Percentiles rank a stretch among this genome's conserved stretches.
These are phyloP conservation scores for Nymphaea colorata DNA, from an alignment of 164 flowering plant genomes.

Conservation along the genomic window DNA sequence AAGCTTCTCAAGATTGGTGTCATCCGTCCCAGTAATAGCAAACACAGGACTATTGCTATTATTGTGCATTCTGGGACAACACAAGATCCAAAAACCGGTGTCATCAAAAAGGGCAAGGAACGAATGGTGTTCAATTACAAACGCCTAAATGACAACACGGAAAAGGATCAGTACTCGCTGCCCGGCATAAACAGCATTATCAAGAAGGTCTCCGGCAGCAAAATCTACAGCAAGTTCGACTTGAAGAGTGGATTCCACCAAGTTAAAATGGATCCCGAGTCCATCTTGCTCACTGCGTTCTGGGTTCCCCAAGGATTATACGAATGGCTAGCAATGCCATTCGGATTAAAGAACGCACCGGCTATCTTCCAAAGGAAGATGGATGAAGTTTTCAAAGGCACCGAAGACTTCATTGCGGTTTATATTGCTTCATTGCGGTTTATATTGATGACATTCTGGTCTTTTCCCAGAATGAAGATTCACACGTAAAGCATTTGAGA, in stretches of 20 bases:
- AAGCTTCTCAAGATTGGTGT: no score
- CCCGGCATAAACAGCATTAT: no score
- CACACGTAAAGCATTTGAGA: conserved; percentile 5
- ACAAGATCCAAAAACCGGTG: conserved; percentile 3
- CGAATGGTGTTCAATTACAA: conserved; percentile 6
- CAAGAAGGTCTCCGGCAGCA: neutral
- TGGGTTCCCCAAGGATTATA: conserved; percentile 1
- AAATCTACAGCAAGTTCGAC: conserved; percentile 3
- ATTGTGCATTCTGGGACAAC: neutral
- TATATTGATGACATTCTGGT: conserved; percentile 10
- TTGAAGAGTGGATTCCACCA: conserved; percentile 6
- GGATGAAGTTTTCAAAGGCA: conserved; percentile 10
- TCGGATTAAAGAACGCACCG: conserved; percentile 6
- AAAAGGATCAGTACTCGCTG: conserved; percentile 6
- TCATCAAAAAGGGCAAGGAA: conserved; percentile 5
- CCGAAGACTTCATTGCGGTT: no score
- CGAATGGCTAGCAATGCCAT: conserved; percentile 10
- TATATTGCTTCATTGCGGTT: no score
- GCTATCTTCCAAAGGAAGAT: conserved; percentile 12
- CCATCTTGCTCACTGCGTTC: conserved; percentile 6
- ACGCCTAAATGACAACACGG: conserved; percentile 5
- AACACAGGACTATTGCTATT: conserved; percentile 2
- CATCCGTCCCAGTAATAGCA: no score
- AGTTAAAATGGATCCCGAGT: conserved; percentile 4
- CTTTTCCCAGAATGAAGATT: conserved; percentile 2